Conservation (phyloP, 2,329 filamentous ascomycete species). For the Blastomyces silverae region DNA sequence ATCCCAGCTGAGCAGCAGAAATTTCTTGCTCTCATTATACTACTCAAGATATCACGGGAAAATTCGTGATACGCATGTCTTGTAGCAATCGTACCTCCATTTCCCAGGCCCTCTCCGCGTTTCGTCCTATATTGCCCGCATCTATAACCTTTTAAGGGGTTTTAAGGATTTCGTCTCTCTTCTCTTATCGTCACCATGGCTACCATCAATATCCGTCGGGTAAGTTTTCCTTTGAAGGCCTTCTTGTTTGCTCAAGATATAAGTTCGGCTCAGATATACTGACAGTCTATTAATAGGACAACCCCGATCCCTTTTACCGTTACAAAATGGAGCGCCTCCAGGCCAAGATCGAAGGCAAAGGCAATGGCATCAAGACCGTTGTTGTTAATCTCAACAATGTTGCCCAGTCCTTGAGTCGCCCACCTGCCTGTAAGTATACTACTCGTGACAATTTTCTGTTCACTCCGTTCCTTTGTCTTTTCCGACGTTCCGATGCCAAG, state of each 20-base stretch:
- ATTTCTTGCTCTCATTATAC: constrained; percentile 21
- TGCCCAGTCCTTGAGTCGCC: constrained; percentile 82
- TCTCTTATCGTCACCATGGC: constrained; percentile 65
- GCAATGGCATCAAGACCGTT: constrained; percentile 99
- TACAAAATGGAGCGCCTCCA: constrained; percentile 99
- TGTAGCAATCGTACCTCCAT: constrained; percentile 43
- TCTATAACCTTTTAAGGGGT: constrained; percentile 29
- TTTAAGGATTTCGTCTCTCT: constrained; percentile 25
- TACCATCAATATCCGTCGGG: constrained; percentile 93
- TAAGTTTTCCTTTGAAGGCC: constrained; percentile 21
- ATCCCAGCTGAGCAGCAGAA: constrained; percentile 21
- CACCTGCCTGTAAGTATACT: constrained; percentile 58
- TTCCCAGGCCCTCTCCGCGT: constrained; percentile 40
- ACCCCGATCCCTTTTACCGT: constrained; percentile 97
- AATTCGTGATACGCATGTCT: constrained; percentile 51
- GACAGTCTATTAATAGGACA: constrained; percentile 50
- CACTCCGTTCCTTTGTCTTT: constrained; percentile 12
- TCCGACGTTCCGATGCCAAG: constrained; percentile 9
- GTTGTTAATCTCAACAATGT: constrained; percentile 95
- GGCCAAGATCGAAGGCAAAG: constrained; percentile 99
- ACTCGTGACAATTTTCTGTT: neutral
- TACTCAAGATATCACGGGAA: constrained; percentile 14
- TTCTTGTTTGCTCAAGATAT: neutral
- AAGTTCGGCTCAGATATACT: constrained; percentile 20
- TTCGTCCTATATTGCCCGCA: constrained; percentile 27